Percentiles rank a stretch among this genome's conserved stretches.
These are phyloP conservation scores for Thielaviopsis euricoi DNA, from an alignment of 2,329 filamentous ascomycete species.

Conservation along the genomic window DNA sequence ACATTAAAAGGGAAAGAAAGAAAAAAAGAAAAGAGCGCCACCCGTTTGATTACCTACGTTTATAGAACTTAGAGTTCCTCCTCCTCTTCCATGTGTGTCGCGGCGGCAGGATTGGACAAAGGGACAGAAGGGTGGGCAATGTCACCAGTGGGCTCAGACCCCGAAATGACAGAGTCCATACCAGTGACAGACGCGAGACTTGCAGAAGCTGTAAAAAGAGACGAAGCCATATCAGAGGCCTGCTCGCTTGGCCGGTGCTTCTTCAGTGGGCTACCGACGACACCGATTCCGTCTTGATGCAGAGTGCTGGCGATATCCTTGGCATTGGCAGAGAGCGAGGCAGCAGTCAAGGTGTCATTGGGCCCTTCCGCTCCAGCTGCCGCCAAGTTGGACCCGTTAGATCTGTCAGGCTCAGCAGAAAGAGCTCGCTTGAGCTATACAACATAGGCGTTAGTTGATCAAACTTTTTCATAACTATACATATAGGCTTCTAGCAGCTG, in stretches of 20 bases:
- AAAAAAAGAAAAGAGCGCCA: background rate
- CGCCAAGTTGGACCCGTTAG: slow-evolving; percentile 17
- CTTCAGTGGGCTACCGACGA: slow-evolving; percentile 56
- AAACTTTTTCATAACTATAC: background rate
- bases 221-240: slow-evolving; percentile 6
- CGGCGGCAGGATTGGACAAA: background rate
- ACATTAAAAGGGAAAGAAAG: slow-evolving; percentile 3
- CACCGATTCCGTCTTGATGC: slow-evolving; percentile 12
- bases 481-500: background rate
- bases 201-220: slow-evolving; percentile 10
- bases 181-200: slow-evolving; percentile 10
- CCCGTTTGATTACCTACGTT: background rate
- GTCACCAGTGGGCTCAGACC: slow-evolving; percentile 4
- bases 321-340: slow-evolving; percentile 7
- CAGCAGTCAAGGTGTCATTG: slow-evolving; percentile 8
- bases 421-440: slow-evolving; percentile 62
- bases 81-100: slow-evolving; percentile 11
- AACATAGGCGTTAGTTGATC: background rate
- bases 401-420: slow-evolving; percentile 47
- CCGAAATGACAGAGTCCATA: slow-evolving; percentile 8
- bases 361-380: slow-evolving; percentile 30
- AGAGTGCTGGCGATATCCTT: slow-evolving; percentile 11
- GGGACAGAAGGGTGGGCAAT: slow-evolving; percentile 3
- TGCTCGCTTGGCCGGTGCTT: slow-evolving; percentile 47
- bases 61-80: slow-evolving; percentile 11